These are phyloP conservation scores for Geoglossum cookeanum DNA, from an alignment of 2,329 filamentous ascomycete species.

Conservation along the genomic window DNA sequence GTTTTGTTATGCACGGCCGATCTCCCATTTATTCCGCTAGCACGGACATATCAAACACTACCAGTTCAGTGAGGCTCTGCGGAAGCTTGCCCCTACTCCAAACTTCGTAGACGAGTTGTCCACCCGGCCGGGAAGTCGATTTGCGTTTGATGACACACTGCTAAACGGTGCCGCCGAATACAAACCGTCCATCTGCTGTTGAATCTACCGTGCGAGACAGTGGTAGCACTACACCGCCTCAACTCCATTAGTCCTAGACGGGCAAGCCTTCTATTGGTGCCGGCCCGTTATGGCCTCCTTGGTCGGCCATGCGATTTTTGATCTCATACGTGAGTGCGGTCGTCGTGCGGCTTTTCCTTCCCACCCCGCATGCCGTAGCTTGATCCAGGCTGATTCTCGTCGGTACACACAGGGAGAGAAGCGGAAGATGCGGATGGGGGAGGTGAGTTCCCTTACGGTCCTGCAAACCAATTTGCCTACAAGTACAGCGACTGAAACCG, in stretches of 20 bases:
- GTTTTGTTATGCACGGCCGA: too few species aligned
- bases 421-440: constrained; percentile 29
- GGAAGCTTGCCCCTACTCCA: too few species aligned
- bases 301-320: neutral
- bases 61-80: too few species aligned
- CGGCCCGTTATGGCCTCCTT: neutral
- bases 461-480: neutral
- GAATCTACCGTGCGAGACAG: neutral
- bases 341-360: neutral
- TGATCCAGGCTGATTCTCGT: constrained; percentile 3
- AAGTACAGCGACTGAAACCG: neutral
- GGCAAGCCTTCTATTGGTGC: neutral
- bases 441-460: constrained; percentile 18
- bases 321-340: neutral
- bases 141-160: too few species aligned
- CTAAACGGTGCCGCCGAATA: too few species aligned
- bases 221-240: neutral
- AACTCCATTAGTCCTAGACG: neutral
- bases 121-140: too few species aligned
- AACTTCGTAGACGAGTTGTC: too few species aligned
- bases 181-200: too few species aligned
- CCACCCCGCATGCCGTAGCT: neutral
- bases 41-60: too few species aligned
- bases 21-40: too few species aligned
- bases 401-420: constrained; percentile 21